Base-by-base conservation (phyloP, 495 filamentous ascomycete species). In the Aspergillus sclerotioniger region DNA sequence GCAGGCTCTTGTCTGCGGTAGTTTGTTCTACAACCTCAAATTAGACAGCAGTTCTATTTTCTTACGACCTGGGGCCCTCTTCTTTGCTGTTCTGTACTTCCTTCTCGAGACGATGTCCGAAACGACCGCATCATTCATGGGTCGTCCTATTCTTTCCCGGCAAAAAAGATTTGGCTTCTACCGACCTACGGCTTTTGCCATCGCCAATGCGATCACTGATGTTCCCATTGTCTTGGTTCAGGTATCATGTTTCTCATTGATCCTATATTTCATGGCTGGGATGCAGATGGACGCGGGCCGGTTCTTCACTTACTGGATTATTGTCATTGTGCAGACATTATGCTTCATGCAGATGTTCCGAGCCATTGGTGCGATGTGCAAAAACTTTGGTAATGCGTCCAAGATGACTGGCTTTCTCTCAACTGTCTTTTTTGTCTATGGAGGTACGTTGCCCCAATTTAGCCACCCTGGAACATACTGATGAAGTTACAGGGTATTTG, bases 301-400 rank as follows among this genome's bases (percentile, higher is more conserved):
- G 3, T 93, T 93, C 73, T 92, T 93, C 72, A 89, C 79, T 3
- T 93, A 89, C 67, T 85, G 81, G 67, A 76, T 92, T 49, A 75
- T 92, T 56, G 80, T 92, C 51, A 73, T 90, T 15, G 78, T 74
- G 0, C 84, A 84, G 16, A 91, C 90, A 29, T 74, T 91, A 35
- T 82, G 84, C 9, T 90, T 90, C 76, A 87, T 87, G 15, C 79
- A 92, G 31, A 84, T 90, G 64, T 92, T 92, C 80, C 79, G 90
- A 20, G 83, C 87, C 1, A 78, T 92, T 9, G 90, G 85, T 43
- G 92, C 89, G 53, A 51, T 93, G 3, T 91, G 89, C 62, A 87
- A 88, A 3, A 85, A 88, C 53, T 95, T 95, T 59, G 90, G 92
- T 64, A 89, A 89, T 53, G 91, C 91, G 1, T 90, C 90, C 57